These are phyloP conservation scores for Fomitopsis betulina DNA, from an alignment of 1,284 basidiomycete species.

Conservation along the genomic window DNA sequence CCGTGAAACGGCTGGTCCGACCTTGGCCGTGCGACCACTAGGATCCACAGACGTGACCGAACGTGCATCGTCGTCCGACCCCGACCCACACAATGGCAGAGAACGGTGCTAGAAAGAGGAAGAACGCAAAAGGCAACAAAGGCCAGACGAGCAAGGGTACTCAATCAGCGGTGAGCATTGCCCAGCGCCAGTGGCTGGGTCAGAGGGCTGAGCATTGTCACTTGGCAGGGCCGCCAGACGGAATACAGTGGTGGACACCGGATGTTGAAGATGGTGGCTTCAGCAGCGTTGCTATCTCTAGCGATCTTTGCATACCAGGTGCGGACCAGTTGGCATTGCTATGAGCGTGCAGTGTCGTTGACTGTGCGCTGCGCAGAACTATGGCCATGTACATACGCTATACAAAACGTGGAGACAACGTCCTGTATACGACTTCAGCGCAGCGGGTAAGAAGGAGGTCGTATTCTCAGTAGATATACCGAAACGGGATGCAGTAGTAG, in stretches of 20 bases:
- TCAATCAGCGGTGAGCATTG: not conserved
- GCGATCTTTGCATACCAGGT: conserved; percentile 9
- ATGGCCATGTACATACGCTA: conserved; percentile 9
- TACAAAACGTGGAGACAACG: conserved; percentile 14
- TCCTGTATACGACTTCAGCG: conserved; percentile 12
- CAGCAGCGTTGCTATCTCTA: conserved; percentile 1
- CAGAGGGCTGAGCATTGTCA: not conserved
- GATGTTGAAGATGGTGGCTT: conserved; percentile 2
- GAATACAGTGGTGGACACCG: not conserved
- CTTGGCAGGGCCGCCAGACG: not conserved
- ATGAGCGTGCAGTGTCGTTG: not conserved
- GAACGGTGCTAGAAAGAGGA: conserved; percentile 5
- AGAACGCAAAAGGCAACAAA: not conserved
- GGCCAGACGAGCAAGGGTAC: not conserved
- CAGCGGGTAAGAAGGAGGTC: conserved; percentile 13
- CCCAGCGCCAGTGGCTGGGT: not conserved
- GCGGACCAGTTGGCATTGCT: not conserved
- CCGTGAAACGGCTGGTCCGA: not conserved
- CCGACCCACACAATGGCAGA: not conserved
- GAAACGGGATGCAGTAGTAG: conserved; percentile 66
- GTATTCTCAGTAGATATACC: conserved; percentile 50
- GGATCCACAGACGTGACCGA: not conserved
- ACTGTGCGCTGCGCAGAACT: conserved; percentile 6
- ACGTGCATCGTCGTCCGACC: not conserved
- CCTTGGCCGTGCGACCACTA: not conserved